Evolutionary conservation across 768 basidiomycete species (phyloP).

Genomic region (Tricholoma saponaceum): DNA sequence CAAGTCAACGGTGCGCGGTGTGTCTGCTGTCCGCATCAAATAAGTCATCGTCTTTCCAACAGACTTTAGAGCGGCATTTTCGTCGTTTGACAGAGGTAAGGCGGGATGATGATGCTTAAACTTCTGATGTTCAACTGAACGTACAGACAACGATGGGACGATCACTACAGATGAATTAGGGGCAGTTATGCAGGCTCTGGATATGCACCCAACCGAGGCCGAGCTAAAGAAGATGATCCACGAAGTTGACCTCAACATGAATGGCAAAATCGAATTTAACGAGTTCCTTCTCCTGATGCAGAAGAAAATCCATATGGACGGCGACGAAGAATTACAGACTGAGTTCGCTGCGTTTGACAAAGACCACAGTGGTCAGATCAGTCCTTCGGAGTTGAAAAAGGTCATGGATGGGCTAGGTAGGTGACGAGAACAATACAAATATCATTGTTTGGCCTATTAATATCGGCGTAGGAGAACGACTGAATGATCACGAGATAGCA

Average conservation of each 20-base stretch:
- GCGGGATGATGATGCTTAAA: background rate
- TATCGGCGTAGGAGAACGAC: constrained; percentile 42
- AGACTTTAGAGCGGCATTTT: constrained; percentile 22
- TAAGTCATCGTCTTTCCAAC: background rate
- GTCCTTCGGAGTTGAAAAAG: constrained; percentile 82
- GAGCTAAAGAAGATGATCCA: constrained; percentile 48
- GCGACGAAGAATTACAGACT: constrained; percentile 42
- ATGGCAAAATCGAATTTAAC: constrained; percentile 43
- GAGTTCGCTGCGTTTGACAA: constrained; percentile 81
- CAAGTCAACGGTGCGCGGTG: constrained; percentile 9
- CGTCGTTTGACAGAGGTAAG: constrained; percentile 25
- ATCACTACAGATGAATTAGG: constrained; percentile 48
- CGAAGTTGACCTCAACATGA: constrained; percentile 41
- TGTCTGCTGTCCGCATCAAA: background rate
- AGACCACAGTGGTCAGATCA: constrained; percentile 91
- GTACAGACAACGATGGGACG: constrained; percentile 33
- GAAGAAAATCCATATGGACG: constrained; percentile 35
- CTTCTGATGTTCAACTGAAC: background rate
- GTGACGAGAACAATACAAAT: constrained; percentile 14
- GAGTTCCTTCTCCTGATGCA: constrained; percentile 46
- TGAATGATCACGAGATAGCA: constrained; percentile 74
- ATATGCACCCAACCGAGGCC: constrained; percentile 43
- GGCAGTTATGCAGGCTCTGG: constrained; percentile 46
- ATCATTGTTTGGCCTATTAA: background rate
- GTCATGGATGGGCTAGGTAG: constrained; percentile 92